Evolutionary conservation across 1,284 basidiomycete genomes (phyloP), one percentile per base, ranked within the genome.

Genomic region (Athelia sp.): DNA sequence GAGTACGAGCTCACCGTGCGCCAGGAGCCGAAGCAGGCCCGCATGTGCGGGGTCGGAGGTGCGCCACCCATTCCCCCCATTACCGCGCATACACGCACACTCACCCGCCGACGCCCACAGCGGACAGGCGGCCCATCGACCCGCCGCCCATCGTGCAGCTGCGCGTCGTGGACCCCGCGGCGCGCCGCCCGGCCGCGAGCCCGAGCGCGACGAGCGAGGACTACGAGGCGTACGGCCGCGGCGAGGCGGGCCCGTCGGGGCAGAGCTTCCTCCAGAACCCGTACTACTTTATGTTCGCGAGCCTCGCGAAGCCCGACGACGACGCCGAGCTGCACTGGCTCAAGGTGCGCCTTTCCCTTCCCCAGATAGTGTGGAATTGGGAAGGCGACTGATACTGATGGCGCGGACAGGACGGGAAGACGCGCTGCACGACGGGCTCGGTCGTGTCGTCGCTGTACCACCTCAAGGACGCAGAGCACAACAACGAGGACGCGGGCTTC

Each of bases 71-170:
- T n/a, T n/a, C n/a, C n/a, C n/a, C n/a, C n/a, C n/a, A n/a, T 48
- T 32, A 23, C 40, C 32, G 11, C 11, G 8, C 18, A 21, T 47
- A 48, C 54, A 23, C 23, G 46, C 38, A 24, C 42, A 34, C 45
- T 40, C 44, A 24, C 48, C 52, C 43, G 35, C 34, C 36, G 34
- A 50, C 22, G 43, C 46, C 14, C 34, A 32, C 66, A 93, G 92
- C 92, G 52, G 91, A 98, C 73, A 80, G 94, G 34, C 78, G 95
- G 24, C 93, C 95, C 2, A 93, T 98, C 62, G 93, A 98, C 73
- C 95, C 96, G 0, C 93, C 93, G 0, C 95, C 95, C 13, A 95
- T 98, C 65, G 84, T 98, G n/a, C 93, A 96, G 67, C 81, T 98
- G 6, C 84, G 89, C 48, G 90, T 98, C 50, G 78, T 91, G 57